A percentile compares a stretch with the other conserved stretches of the same genome.
These are phyloP conservation scores for Artemisia argyi DNA, from an alignment of 129 eudicot genomes.

Conservation along the genomic window DNA sequence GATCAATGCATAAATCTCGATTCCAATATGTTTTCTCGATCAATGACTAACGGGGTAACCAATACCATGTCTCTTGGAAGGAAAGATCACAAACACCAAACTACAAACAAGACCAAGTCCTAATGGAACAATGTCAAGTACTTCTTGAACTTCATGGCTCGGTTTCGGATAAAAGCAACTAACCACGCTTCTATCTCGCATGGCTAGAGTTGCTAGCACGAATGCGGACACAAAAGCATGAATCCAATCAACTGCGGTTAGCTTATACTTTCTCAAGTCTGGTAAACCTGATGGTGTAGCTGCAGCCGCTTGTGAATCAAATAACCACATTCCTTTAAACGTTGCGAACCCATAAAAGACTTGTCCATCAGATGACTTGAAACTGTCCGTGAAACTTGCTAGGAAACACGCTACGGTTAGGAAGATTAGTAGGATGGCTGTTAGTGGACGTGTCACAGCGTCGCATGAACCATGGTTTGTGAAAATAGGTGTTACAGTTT, in stretches of 20 bases:
- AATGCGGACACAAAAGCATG: constrained; percentile 68
- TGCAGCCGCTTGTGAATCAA: constrained; percentile 46
- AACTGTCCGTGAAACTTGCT: constrained; percentile 85
- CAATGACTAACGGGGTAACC: constrained; percentile 72
- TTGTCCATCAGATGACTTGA: constrained; percentile 66
- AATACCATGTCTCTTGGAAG: constrained; percentile 80
- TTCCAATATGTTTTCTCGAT: background rate
- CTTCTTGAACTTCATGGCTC: constrained; percentile 53
- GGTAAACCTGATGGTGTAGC: constrained; percentile 42
- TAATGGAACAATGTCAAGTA: constrained; percentile 61
- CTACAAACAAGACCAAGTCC: constrained; percentile 71
- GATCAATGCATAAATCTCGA: background rate
- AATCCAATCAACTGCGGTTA: constrained; percentile 56
- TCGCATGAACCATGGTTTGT: constrained; percentile 89
- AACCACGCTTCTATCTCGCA: constrained; percentile 69
- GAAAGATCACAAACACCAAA: constrained; percentile 73
- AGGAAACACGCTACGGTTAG: constrained; percentile 71
- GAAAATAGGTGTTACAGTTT: constrained; percentile 74
- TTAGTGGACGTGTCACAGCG: constrained; percentile 61
- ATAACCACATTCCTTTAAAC: constrained; percentile 75
- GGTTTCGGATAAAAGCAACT: constrained; percentile 73
- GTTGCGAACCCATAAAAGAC: constrained; percentile 75
- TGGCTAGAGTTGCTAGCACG: constrained; percentile 61
- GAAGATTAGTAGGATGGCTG: constrained; percentile 53
- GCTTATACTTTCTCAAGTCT: constrained; percentile 46